These are phyloP conservation scores for Ascochyta lentis DNA, from an alignment of 2,329 filamentous ascomycete species.

Conservation along the genomic window DNA sequence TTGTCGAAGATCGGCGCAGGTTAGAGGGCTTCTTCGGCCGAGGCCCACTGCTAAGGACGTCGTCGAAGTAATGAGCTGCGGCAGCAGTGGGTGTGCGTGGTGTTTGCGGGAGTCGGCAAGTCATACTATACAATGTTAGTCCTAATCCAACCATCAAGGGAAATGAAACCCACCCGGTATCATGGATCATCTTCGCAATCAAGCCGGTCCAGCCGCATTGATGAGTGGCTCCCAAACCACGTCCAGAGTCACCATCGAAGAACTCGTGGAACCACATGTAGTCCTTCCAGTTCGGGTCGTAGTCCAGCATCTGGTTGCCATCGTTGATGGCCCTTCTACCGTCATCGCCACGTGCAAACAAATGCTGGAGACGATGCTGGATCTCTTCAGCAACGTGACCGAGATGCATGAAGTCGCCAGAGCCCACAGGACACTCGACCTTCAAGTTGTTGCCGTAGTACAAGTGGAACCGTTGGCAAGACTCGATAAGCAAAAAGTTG, in stretches of 20 bases:
- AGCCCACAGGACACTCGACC: slow-evolving; percentile 92
- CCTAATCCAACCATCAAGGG: background rate
- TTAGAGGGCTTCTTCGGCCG: slow-evolving; percentile 56
- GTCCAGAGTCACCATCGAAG: slow-evolving; percentile 90
- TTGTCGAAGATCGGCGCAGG: slow-evolving; percentile 80
- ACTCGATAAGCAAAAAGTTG: slow-evolving; percentile 93
- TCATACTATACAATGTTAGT: slow-evolving; percentile 54
- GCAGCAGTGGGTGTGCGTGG: slow-evolving; percentile 84
- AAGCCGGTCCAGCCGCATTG: slow-evolving; percentile 97
- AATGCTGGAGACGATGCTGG: slow-evolving; percentile 90
- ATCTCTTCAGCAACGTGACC: slow-evolving; percentile 94
- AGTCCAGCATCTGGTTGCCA: slow-evolving; percentile 84
- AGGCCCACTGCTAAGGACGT: slow-evolving; percentile 70
- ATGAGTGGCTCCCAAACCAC: slow-evolving; percentile 88
- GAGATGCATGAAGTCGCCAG: slow-evolving; percentile 93
- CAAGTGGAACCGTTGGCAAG: slow-evolving; percentile 92
- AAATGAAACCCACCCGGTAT: slow-evolving; percentile 77
- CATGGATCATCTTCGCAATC: slow-evolving; percentile 96
- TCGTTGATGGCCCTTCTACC: slow-evolving; percentile 88
- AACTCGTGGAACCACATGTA: slow-evolving; percentile 97
- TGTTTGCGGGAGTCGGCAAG: slow-evolving; percentile 70
- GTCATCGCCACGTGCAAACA: slow-evolving; percentile 84
- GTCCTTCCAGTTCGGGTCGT: slow-evolving; percentile 91
- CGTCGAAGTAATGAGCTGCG: slow-evolving; percentile 94
- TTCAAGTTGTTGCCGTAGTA: slow-evolving; percentile 90